phyloP scores from a whole-genome alignment of 306 rosid species.

The Bauhinia variegata region DNA sequence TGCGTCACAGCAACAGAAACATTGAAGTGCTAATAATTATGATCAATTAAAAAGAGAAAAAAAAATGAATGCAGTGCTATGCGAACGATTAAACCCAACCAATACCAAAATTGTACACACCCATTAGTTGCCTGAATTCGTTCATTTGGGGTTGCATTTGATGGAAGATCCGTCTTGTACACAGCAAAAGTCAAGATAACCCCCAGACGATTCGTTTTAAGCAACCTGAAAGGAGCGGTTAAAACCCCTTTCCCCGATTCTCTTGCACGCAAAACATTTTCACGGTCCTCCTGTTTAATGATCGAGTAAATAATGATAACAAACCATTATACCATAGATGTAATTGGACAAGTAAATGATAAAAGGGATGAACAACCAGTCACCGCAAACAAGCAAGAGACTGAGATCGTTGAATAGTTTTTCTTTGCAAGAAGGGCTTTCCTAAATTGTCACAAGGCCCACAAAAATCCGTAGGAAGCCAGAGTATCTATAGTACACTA shows the following conservation, averaged over 20 bases:
- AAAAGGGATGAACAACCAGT: slow-evolving; percentile 20
- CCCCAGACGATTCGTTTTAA: slow-evolving; percentile 90
- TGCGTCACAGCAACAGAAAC: slow-evolving; percentile 40
- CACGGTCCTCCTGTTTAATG: slow-evolving; percentile 81
- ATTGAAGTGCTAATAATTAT: slow-evolving; percentile 13
- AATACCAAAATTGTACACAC: slow-evolving; percentile 47
- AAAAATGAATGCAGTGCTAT: slow-evolving; percentile 2
- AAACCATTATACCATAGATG: slow-evolving; percentile 18
- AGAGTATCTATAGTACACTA: too few species aligned
- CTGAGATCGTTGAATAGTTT: slow-evolving; percentile 1
- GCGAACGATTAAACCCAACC: slow-evolving; percentile 5
- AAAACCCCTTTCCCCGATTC: slow-evolving; percentile 92
- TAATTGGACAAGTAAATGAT: slow-evolving; percentile 10
- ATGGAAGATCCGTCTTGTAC: slow-evolving; percentile 83
- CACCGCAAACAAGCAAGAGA: not conserved
- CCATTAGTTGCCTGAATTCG: slow-evolving; percentile 92
- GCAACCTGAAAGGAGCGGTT: slow-evolving; percentile 86
- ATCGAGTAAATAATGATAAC: slow-evolving; percentile 26
- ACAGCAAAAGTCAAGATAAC: slow-evolving; percentile 96
- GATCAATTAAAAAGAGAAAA: too few species aligned
- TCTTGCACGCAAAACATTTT: slow-evolving; percentile 87
- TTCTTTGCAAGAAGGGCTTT: not conserved
- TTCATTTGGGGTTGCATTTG: slow-evolving; percentile 90
- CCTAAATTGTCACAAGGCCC: not conserved
- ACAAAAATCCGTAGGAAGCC: too few species aligned